These are phyloP conservation scores for Colletotrichum phormii DNA, from an alignment of 2,329 filamentous ascomycete species.

Conservation along the genomic window DNA sequence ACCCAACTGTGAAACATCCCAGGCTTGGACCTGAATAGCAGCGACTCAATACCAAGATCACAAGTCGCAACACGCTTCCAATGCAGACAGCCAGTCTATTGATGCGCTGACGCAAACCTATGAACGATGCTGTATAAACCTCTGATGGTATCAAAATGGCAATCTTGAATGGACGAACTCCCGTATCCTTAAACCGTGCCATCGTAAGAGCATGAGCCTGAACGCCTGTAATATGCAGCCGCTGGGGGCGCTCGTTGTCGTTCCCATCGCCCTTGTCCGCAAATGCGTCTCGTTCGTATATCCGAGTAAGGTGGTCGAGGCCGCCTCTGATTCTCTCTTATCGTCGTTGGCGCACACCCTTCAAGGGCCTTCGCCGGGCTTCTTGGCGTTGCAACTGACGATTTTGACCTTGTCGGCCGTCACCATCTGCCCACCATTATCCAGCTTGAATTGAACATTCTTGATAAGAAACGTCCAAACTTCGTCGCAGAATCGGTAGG, in stretches of 20 bases:
- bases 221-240: slow-evolving; percentile 35
- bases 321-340: neutral
- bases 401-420: slow-evolving; percentile 96
- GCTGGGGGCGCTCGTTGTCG: slow-evolving; percentile 11
- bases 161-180: slow-evolving; percentile 28
- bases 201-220: slow-evolving; percentile 21
- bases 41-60: neutral
- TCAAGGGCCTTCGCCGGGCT: slow-evolving; percentile 55
- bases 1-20: neutral
- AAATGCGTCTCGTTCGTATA: slow-evolving; percentile 17
- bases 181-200: slow-evolving; percentile 17
- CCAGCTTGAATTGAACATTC: slow-evolving; percentile 98
- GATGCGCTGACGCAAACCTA: neutral
- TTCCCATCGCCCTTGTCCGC: slow-evolving; percentile 1
- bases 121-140: slow-evolving; percentile 27
- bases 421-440: slow-evolving; percentile 78
- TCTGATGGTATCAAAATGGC: slow-evolving; percentile 32
- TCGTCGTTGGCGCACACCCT: neutral
- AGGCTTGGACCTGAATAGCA: neutral
- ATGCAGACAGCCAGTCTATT: slow-evolving; percentile 23
- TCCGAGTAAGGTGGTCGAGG: neutral
- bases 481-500: slow-evolving; percentile 99
- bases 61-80: neutral
- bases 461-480: slow-evolving; percentile 99
- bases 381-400: slow-evolving; percentile 95